Conservation (phyloP, 78 protist species). For the slime mould (Dictyostelium discoideum) region dicty_2.7 NC_007090.3:277001-277500, state of each 20-base stretch:
- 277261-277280: neutral
- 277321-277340: neutral
- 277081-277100: neutral
- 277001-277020: neutral
- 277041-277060: neutral
- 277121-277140: constrained; percentile 18
- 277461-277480: constrained; percentile 74
- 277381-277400: constrained; percentile 84
- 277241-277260: neutral
- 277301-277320: neutral
- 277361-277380: constrained; percentile 83
- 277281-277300: neutral
- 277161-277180: constrained; percentile 3
- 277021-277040: neutral
- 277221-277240: constrained; percentile 23
- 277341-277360: constrained; percentile 81
- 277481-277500: constrained; percentile 34
- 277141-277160: constrained; percentile 5
- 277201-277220: constrained; percentile 47
- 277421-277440: constrained; percentile 39
- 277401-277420: constrained; percentile 88
- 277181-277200: constrained; percentile 74
- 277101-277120: constrained; percentile 5
- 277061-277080: neutral
- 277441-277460: constrained; percentile 58